Conservation (phyloP, 169 alveolate species). For the Babesia sp. region DNA sequence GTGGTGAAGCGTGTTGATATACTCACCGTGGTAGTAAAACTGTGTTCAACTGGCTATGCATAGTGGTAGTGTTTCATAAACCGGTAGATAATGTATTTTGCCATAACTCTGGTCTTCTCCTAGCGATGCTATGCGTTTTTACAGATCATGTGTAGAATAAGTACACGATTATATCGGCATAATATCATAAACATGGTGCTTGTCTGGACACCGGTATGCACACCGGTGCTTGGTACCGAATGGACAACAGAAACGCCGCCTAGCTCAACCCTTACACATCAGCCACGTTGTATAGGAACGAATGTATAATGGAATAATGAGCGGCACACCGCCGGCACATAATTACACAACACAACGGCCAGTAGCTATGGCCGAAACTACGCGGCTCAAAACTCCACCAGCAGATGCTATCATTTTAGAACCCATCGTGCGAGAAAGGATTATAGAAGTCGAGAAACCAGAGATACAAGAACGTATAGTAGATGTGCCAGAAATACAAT, state of each 20-base stretch:
- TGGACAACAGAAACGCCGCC: neutral
- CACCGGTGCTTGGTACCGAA: slow-evolving; percentile 19
- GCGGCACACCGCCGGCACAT: neutral
- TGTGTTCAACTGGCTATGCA: too few relatives aligned
- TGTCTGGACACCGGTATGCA: slow-evolving; percentile 27
- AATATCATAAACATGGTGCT: neutral
- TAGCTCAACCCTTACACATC: neutral
- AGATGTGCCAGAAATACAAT: slow-evolving; percentile 89
- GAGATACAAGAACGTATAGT: slow-evolving; percentile 86
- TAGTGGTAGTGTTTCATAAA: too few relatives aligned
- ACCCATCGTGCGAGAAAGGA: slow-evolving; percentile 81
- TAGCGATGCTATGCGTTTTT: too few relatives aligned
- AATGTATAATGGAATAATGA: neutral
- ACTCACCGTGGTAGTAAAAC: too few relatives aligned
- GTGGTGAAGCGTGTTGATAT: too few relatives aligned
- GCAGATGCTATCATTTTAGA: slow-evolving; percentile 73
- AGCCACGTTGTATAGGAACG: neutral
- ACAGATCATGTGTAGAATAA: too few relatives aligned
- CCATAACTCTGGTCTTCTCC: too few relatives aligned
- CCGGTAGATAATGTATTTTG: too few relatives aligned
- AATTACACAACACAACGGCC: neutral
- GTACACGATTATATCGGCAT: too few relatives aligned
- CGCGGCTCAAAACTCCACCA: slow-evolving; percentile 66
- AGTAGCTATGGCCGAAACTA: slow-evolving; percentile 23
- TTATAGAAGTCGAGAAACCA: slow-evolving; percentile 84